Evolutionary conservation across 176 grass and related monocot genomes (phyloP).

Genomic region (Zea luxurians): DNA sequence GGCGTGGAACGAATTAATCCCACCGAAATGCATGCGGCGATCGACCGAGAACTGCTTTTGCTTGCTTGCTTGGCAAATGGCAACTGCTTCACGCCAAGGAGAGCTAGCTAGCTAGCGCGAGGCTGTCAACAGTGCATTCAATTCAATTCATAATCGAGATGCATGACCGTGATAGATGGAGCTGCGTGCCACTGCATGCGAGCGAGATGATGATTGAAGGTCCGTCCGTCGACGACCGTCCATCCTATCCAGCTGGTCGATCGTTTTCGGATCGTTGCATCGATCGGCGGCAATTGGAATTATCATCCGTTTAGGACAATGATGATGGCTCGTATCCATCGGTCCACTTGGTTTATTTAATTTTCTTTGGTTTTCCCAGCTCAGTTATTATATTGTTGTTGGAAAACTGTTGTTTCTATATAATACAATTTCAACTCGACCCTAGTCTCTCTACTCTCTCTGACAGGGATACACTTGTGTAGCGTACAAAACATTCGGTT

Average conservation of each 20-base stretch:
- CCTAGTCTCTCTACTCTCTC: no score
- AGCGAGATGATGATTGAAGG: neutral
- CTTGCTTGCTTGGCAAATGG: neutral
- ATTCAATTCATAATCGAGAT: neutral
- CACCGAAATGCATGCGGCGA: no score
- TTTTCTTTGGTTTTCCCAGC: no score
- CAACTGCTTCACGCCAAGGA: slow-evolving; percentile 10
- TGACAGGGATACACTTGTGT: no score
- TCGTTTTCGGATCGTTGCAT: slow-evolving; percentile 27
- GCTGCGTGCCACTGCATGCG: neutral
- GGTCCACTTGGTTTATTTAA: no score
- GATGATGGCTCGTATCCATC: neutral
- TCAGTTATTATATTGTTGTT: no score
- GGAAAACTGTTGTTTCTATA: no score
- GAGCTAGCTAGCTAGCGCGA: no score
- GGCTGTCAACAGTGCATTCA: slow-evolving; percentile 31
- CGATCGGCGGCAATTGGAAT: slow-evolving; percentile 25
- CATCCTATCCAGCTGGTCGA: neutral
- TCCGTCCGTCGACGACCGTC: neutral
- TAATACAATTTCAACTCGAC: no score
- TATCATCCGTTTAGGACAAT: neutral
- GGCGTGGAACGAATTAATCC: neutral
- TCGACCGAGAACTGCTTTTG: neutral
- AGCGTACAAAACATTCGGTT: no score
- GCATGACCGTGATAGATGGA: neutral